These are phyloP conservation scores for Glaciozyma martinii DNA, from an alignment of 768 basidiomycete species.

Conservation along the genomic window DNA sequence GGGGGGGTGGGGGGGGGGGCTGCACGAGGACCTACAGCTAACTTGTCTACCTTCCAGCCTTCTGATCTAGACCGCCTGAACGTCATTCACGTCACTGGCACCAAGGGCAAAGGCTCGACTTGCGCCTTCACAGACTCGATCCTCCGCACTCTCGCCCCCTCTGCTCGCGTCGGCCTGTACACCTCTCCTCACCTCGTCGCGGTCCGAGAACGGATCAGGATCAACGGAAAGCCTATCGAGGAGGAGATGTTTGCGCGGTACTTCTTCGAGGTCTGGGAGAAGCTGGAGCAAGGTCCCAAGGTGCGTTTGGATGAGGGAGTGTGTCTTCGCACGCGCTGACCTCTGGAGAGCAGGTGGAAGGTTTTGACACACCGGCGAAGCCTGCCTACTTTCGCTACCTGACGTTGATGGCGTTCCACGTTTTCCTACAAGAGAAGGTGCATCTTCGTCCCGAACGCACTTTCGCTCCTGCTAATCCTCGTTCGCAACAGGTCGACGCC, in stretches of 20 bases:
- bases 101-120: slow-evolving; percentile 97
- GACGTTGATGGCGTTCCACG: slow-evolving; percentile 84
- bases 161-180: slow-evolving; percentile 81
- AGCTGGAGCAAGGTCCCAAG: slow-evolving; percentile 53
- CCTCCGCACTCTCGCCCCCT: slow-evolving; percentile 61
- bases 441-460: neutral
- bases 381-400: slow-evolving; percentile 91
- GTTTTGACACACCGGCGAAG: slow-evolving; percentile 52
- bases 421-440: slow-evolving; percentile 66
- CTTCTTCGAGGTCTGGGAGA: slow-evolving; percentile 96
- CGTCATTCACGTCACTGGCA: slow-evolving; percentile 92
- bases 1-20: neutral
- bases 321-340: neutral
- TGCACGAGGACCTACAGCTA: neutral
- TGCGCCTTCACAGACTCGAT: slow-evolving; percentile 86
- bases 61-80: slow-evolving; percentile 76
- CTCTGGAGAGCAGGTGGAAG: slow-evolving; percentile 2
- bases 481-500: slow-evolving; percentile 56
- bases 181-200: slow-evolving; percentile 95
- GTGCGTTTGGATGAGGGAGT: slow-evolving; percentile 42
- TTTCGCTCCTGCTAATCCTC: neutral
- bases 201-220: slow-evolving; percentile 87
- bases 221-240: slow-evolving; percentile 80
- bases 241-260: slow-evolving; percentile 80
- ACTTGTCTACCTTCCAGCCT: slow-evolving; percentile 46